Evolutionary conservation across 108 stramenopile genomes (phyloP), one percentile per base, ranked within the genome.

Genomic region (Nannochloropsis granulata): DNA sequence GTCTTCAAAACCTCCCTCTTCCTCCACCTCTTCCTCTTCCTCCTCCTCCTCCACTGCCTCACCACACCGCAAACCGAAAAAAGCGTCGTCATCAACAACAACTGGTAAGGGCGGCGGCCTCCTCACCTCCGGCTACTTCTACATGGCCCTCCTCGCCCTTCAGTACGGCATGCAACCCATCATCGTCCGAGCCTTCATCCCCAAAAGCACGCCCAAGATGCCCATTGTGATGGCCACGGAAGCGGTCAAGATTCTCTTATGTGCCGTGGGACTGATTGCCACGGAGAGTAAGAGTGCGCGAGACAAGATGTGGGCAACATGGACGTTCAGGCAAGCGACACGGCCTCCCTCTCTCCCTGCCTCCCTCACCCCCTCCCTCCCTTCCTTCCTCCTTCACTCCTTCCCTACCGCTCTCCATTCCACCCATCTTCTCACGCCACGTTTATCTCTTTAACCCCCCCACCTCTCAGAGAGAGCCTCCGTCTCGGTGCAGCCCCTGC

Each of bases 81-180:
- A n/a, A 71, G 21, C 16, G 21, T n/a, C 21, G 2, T n/a, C 56
- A 7, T 71, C 11, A 71, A 9, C 56, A n/a, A n/a, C n/a, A n/a
- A 7, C 56, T 3, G 21, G 56, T 11, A 71, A 16, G 21, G 56
- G 2, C 56, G n/a, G 56, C n/a, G 56, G 5, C 34, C 34, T 71
- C 56, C n/a, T 71, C n/a, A 16, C 16, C 21, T 71, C 56, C 8
- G 56, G 56, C 16, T 71, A 71, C n/a, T 71, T 71, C n/a, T 71
- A 71, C 56, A 71, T 71, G 56, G 78, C 43, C 12, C 19, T 83
- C 12, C 81, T 89, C 5, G 88, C 95, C 24, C 56, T 96, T 2
- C 97, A 97, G 85, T 96, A 94, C 82, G 97, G 95, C 24, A 86
- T 96, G 23, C 97, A 97, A 85, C 97, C 97, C 0, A 86, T 93